Evolutionary conservation across 1,284 basidiomycete species (phyloP), one percentile per base, ranked within the genome.

Genomic region (Gymnopus androsaceus): DNA sequence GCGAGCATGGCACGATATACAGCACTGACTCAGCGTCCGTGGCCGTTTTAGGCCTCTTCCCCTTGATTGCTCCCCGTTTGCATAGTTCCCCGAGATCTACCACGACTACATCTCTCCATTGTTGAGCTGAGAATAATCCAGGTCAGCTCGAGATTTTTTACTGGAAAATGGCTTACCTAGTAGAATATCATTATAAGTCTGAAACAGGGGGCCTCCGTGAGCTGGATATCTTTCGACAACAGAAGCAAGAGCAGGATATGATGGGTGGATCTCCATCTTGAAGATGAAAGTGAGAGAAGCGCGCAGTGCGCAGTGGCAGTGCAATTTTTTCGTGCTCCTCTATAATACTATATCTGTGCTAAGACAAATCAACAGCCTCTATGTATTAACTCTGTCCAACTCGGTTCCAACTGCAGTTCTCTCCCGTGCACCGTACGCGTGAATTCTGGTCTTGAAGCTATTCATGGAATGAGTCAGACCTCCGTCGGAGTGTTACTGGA

Each of bases 1-100:
- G 74, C 1, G 79, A 76, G 59, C 88, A 91, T 4, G 89, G 89
- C 0, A 91, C 76, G 28, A 88, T 84, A 61, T 79, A 71, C 15
- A 82, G 72, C 8, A 66, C 42, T 9, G 66, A 61, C 37, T 25
- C 40, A n/a, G 49, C n/a, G 37, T 58, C 52, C 3, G 48, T 49
- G 63, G 80, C 87, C 34, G 76, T 75, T 21, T 25, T 49, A 6
- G 79, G 78, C 61, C 81, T 78, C 33, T 74, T 73, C 1, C 89
- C 90, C 56, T 74, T 77, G 50, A 92, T 78, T 1, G 79, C 85
- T 8, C 75, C 83, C 27, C 88, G 73, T 31, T 70, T 68, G 63
- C 84, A 85, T 11, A 65, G 63, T 33, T 78, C 71, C 21, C 55
- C 61, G 0, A 91, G 72, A 46, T 90, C 87, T 17, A 88, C 59